These are phyloP conservation scores for Aspergillus ostianus DNA, from an alignment of 495 filamentous ascomycete species.

Conservation along the genomic window DNA sequence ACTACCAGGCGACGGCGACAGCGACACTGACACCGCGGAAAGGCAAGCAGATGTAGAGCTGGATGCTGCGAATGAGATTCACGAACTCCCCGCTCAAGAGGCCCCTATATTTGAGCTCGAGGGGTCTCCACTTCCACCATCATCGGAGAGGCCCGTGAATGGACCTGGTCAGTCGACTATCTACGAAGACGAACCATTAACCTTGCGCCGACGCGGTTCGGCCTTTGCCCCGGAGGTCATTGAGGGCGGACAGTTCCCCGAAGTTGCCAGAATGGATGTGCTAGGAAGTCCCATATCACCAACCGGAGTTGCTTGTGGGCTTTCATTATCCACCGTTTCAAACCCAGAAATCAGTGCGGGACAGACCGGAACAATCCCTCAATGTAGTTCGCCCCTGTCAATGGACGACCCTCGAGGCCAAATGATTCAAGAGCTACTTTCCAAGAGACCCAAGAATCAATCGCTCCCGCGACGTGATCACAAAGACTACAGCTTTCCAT, in stretches of 20 bases:
- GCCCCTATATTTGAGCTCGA: constrained; percentile 41
- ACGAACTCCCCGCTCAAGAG: constrained; percentile 45
- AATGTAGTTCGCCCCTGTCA: constrained; percentile 28
- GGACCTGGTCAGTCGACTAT: neutral
- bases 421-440: constrained; percentile 34
- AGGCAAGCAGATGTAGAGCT: constrained; percentile 33
- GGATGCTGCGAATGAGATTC: constrained; percentile 37
- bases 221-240: constrained; percentile 47
- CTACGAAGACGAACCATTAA: constrained; percentile 30
- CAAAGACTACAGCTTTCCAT: constrained; percentile 36
- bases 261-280: neutral
- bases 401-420: constrained; percentile 24
- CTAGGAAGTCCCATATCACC: neutral
- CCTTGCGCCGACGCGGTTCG: constrained; percentile 36
- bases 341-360: constrained; percentile 6
- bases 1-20: constrained; percentile 30
- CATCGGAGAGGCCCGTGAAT: constrained; percentile 13
- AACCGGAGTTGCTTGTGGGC: neutral
- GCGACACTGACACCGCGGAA: constrained; percentile 22
- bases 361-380: constrained; percentile 12
- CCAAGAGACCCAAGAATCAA: constrained; percentile 36
- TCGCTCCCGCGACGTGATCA: constrained; percentile 26
- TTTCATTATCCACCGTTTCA: constrained; percentile 15
- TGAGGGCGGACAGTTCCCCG: constrained; percentile 8
- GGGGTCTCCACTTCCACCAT: constrained; percentile 33